Conservation (phyloP, 257 asterid genomes). For the Salvia hispanica region DNA sequence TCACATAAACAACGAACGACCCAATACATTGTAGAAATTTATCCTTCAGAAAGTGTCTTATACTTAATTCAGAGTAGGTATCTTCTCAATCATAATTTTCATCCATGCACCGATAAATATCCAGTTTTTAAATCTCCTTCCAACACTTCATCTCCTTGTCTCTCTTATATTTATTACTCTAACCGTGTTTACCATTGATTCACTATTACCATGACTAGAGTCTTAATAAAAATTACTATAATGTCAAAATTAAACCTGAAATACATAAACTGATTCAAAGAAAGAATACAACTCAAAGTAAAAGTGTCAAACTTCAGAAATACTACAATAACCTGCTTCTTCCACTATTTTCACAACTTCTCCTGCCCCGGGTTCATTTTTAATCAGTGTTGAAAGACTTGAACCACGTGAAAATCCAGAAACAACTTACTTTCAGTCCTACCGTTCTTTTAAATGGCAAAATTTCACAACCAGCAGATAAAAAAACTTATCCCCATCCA, state of each 20-base stretch:
- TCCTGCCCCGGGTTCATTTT: background rate
- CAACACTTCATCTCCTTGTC: background rate
- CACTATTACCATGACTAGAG: slow-evolving; percentile 9
- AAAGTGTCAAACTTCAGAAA: too few species aligned
- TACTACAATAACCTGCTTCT: background rate
- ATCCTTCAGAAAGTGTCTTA: background rate
- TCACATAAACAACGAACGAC: background rate
- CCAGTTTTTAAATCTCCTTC: background rate
- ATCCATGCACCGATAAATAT: background rate
- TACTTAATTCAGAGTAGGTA: background rate
- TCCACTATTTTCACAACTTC: background rate
- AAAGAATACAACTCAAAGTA: background rate
- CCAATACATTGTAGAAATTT: background rate
- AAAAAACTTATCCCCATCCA: slow-evolving; percentile 13
- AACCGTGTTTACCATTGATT: background rate
- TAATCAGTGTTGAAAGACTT: background rate
- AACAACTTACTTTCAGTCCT: slow-evolving; percentile 3
- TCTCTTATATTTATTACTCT: background rate
- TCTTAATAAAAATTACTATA: slow-evolving; percentile 6
- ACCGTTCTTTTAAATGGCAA: background rate
- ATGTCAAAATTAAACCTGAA: background rate
- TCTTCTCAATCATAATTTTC: background rate
- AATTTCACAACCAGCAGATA: slow-evolving; percentile 11
- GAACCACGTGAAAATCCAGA: background rate
- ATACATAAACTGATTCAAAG: slow-evolving; percentile 1